Base-by-base conservation (phyloP, 257 asterid genomes). In the Solanum rostratum region DNA sequence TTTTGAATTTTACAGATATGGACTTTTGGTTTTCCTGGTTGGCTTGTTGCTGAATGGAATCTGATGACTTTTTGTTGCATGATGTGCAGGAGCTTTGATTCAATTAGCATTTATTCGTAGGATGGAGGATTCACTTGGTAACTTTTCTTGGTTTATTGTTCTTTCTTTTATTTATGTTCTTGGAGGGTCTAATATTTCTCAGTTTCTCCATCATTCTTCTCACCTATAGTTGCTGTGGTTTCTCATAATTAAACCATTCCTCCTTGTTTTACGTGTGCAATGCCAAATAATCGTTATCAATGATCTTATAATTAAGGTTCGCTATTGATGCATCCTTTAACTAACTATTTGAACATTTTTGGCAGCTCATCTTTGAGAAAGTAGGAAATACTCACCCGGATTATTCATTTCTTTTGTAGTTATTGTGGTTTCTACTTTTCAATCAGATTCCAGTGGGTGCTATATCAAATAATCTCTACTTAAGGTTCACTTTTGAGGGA, bases 51-150 rank as follows among this genome's bases (percentile, higher is more conserved):
- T 55, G 76, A 80, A 66, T 45, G 53, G 52, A 55, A 79, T 49
- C 49, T 66, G 60, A 76, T 85, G 84, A 73, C 57, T 39, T 57
- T 88, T 84, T 33, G 70, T 45, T 18, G 69, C 69, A 70, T 73
- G 85, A 82, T 83, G 65, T 90, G 88, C 93, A 94, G 98, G 98
- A 84, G 96, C 92, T 78, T 85, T 93, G 86, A 74, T 90, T 39
- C 97, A 94, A 84, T 87, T 94, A 89, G 91, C 96, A 84, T 92
- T 87, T 87, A 94, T 94, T 81, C 80, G 91, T 83, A 92, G 87
- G 90, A 80, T 94, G 93, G 98, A 94, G 89, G 97, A 94, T 87
- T 87, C 97, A 88, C 86, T 89, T 76, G 97, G 98, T 94, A 91
- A 39, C 81, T 85, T 80, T 86, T 91, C 82, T 76, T 76, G 82